Evolutionary conservation across 805 yeast species (phyloP).

Genomic region (Metschnikowia shivogae): DNA sequence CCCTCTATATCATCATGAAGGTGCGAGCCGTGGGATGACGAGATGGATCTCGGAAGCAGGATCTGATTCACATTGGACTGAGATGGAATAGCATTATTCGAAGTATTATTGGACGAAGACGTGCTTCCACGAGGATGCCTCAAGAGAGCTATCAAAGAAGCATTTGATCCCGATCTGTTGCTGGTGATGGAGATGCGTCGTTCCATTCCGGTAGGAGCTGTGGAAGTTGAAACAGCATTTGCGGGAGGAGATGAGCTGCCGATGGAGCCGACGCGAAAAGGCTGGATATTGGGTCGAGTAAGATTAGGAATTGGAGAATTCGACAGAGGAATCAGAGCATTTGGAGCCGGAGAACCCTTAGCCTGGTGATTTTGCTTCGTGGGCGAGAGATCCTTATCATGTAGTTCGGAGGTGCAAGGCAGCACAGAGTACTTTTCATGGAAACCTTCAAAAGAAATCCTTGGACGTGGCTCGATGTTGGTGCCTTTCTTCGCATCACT

Average conservation of each 20-base stretch:
- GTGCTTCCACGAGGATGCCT: conserved; percentile 47
- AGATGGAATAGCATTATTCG: conserved; percentile 16
- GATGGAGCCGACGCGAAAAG: conserved; percentile 62
- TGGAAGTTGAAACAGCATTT: conserved; percentile 13
- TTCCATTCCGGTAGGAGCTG: conserved; percentile 27
- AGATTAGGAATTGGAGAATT: conserved; percentile 1
- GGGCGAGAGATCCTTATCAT: conserved; percentile 8
- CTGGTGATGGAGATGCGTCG: conserved; percentile 42
- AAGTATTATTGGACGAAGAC: conserved; percentile 31
- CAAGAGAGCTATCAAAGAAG: conserved; percentile 49
- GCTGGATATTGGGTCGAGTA: conserved; percentile 41
- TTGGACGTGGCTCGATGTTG: not conserved
- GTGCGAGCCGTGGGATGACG: conserved; percentile 39
- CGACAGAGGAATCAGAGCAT: not conserved
- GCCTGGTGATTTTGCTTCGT: not conserved
- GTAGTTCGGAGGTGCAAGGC: conserved; percentile 17
- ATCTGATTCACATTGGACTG: conserved; percentile 21
- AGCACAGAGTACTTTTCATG: conserved; percentile 15
- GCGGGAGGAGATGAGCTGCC: conserved; percentile 40
- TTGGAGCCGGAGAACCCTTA: conserved; percentile 1
- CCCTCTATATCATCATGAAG: conserved; percentile 26
- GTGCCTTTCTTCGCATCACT: not conserved
- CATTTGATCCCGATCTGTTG: conserved; percentile 47
- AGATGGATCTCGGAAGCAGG: conserved; percentile 32
- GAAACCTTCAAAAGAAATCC: conserved; percentile 13